A percentile compares a stretch with the other conserved stretches of the same genome.
phyloP scores from a whole-genome alignment of 331 rosid species.

The Malus hybrid region DNA sequence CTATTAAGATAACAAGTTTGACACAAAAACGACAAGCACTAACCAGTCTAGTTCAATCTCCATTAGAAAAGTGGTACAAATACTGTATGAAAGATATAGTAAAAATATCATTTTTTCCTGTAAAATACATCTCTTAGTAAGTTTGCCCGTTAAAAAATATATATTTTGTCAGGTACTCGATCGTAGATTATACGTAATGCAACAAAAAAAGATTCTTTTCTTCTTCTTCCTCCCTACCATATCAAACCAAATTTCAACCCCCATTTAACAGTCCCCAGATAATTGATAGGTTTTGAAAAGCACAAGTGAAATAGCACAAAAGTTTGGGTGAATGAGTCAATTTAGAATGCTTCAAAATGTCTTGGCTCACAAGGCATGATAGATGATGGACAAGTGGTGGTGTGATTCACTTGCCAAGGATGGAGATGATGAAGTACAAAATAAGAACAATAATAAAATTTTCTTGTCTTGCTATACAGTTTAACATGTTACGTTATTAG shows the following conservation, averaged over 20 bases:
- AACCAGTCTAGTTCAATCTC: too few relatives aligned
- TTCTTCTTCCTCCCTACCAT: conserved; percentile 17
- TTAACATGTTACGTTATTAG: too few relatives aligned
- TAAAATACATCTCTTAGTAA: too few relatives aligned
- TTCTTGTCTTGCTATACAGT: too few relatives aligned
- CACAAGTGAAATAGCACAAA: not conserved
- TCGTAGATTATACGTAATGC: not conserved
- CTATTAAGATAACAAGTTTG: too few relatives aligned
- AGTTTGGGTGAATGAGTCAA: not conserved
- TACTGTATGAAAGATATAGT: too few relatives aligned
- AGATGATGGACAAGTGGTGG: conserved; percentile 2
- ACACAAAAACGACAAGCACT: too few relatives aligned
- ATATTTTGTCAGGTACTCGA: too few relatives aligned
- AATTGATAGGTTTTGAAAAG: not conserved
- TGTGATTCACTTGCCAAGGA: not conserved
- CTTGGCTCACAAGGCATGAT: conserved; percentile 6
- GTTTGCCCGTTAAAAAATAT: too few relatives aligned
- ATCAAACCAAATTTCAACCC: conserved; percentile 41
- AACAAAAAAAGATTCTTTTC: not conserved
- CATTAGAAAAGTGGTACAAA: too few relatives aligned
- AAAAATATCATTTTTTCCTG: too few relatives aligned
- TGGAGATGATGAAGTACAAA: not conserved
- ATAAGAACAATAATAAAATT: too few relatives aligned
- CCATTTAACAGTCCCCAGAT: conserved; percentile 22
- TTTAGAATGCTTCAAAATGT: not conserved